Evolutionary conservation across 805 yeast species (phyloP), one percentile per base, ranked within the genome.

Genomic region (Tetrapisispora taiwanensis): DNA sequence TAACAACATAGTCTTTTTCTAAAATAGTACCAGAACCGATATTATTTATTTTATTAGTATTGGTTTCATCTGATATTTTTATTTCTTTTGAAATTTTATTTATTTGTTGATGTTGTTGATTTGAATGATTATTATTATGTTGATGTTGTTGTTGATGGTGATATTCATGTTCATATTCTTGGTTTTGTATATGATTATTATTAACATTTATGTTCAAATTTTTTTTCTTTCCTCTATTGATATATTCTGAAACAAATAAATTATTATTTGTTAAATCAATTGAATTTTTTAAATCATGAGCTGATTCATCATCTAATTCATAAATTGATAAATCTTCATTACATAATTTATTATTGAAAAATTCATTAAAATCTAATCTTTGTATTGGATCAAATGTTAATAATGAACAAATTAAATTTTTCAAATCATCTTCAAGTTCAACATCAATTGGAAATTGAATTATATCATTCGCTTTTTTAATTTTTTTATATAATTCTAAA

Each of bases 1-100:
- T 89, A 33, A 90, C 95, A 30, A 90, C 97, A 54, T 90, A 90
- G 56, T 88, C 97, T 51, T 78, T 80, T 53, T 87, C 95, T 45
- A 79, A 66, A 22, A 74, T 70, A 19, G 73, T 56, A 43, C 79
- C 84, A 19, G 68, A 71, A 10, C 14, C 22, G 4, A 22, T 39
- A 12, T 8, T 20, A 14, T n/a, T 18, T 13, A 6, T 41, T 19
- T 32, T 34, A 14, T 17, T 19, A 8, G 6, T 34, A 14, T 3
- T 34, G n/a, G 7, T 41, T 19, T 7, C 15, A 5, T 13, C 17
- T 27, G 20, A 8, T 6, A 5, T 24, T 24, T 12, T 17, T 12
- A 7, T 26, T 34, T 30, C n/a, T 17, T 12, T 17, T 33, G 15
- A 14, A 10, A 24, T 24, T 39, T 22, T 22, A 22, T 22, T 14